Conservation (phyloP, 768 basidiomycete genomes). For the Russula olivacea region DNA sequence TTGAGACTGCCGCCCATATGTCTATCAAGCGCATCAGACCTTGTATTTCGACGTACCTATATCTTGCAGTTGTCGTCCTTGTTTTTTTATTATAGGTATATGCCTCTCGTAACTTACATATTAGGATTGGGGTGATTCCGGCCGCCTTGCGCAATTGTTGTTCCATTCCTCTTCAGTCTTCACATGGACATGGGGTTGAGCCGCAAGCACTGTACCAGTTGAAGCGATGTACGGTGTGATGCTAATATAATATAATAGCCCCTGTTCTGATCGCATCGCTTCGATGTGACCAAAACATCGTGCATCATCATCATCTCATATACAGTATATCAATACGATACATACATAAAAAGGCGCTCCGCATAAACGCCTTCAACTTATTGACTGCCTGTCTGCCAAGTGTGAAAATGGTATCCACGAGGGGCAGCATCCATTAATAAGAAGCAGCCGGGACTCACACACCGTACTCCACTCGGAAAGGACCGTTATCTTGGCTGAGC, state of each 20-base stretch:
- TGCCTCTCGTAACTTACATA: too few relatives aligned
- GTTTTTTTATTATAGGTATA: not conserved
- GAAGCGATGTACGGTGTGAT: not conserved
- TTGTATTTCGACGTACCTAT: not conserved
- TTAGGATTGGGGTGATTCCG: not conserved
- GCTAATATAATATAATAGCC: not conserved
- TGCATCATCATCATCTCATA: too few relatives aligned
- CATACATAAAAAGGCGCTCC: too few relatives aligned
- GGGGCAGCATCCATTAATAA: too few relatives aligned
- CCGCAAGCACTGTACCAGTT: not conserved
- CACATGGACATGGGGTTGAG: not conserved
- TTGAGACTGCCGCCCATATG: not conserved
- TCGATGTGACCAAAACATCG: not conserved
- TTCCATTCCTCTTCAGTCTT: not conserved
- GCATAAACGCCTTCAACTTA: too few relatives aligned
- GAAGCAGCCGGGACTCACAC: too few relatives aligned
- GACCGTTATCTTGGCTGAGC: too few relatives aligned
- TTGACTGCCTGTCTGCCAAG: too few relatives aligned
- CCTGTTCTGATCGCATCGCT: conserved; percentile 4
- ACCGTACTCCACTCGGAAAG: too few relatives aligned
- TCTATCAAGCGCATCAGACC: conserved; percentile 6
- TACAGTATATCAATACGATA: too few relatives aligned
- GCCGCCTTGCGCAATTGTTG: not conserved
- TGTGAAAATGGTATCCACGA: too few relatives aligned
- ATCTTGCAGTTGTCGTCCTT: conserved; percentile 13